Base-by-base conservation (phyloP, 331 rosid species). In the Acacia pycnantha region DNA sequence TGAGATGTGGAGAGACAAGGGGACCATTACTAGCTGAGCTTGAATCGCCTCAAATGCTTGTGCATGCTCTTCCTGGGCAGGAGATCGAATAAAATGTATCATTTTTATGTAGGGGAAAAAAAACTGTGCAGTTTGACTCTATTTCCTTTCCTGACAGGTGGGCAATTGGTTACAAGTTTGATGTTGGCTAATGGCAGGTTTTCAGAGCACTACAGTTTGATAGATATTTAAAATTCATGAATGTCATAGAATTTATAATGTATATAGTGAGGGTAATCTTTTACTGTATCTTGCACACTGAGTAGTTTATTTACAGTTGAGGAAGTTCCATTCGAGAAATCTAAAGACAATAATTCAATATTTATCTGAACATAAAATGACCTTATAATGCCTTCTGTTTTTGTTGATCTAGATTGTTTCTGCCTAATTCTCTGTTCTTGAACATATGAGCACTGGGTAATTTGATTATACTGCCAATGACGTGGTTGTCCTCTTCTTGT, bases 21-120 rank as follows among this genome's bases (percentile, higher is more conserved):
- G 97, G 97, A 31, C 89, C 88, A 0, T 89, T 91, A 89, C 84
- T 94, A 11, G 83, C 82, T 1, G 90, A 90, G 82, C 73, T 86
- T 26, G 94, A 92, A 72, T 82, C 88, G 0, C 83, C 85, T 14
- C 75, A 82, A 16, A 22, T 19, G 70, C 51, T 82, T 86, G 73
- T 85, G 84, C 88, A 82, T 11, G 41, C 82, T 31, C 40, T 75
- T 78, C 84, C 81, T 0, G 97, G 91, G 83, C 76, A 87, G 50
- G 95, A 91, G 83, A 78, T 89, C 83, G 93, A 89, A 12, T 95
- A 87, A 89, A 79, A 48, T 85, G 84, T 75, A 54, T 80, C 85
- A 65, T 62, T 77, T 72, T 79, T 74, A 22, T 86, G 2, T 19
- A 10, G 1, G 21, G 35, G 15, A 74, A 83, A 12, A 51, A 50